These are phyloP conservation scores for Diaporthe amygdali DNA, from an alignment of 2,329 filamentous ascomycete genomes.

Conservation along the genomic window DNA sequence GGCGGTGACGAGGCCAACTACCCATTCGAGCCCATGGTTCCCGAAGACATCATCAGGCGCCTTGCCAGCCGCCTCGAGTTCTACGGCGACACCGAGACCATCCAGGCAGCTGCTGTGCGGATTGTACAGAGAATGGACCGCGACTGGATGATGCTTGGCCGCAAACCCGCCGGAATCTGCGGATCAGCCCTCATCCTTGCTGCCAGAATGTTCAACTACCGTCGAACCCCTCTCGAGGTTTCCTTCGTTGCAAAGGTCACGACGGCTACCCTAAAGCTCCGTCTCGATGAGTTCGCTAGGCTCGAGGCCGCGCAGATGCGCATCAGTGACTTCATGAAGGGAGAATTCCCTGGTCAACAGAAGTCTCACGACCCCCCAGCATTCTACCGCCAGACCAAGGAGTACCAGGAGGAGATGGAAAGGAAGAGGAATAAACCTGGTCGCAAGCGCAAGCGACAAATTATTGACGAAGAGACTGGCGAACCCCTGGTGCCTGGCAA, in stretches of 20 bases:
- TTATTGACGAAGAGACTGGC: constrained; percentile 33
- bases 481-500: constrained; percentile 34
- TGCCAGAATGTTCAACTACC: constrained; percentile 97
- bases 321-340: constrained; percentile 71
- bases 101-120: constrained; percentile 85
- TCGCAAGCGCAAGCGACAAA: constrained; percentile 51
- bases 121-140: constrained; percentile 92
- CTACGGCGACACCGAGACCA: constrained; percentile 77
- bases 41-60: constrained; percentile 88
- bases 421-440: constrained; percentile 44
- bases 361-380: constrained; percentile 86
- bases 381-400: constrained; percentile 70
- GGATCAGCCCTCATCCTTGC: constrained; percentile 94
- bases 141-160: constrained; percentile 97
- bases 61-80: constrained; percentile 95
- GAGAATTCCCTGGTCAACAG: constrained; percentile 38
- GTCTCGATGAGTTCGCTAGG: constrained; percentile 87
- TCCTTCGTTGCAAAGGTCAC: constrained; percentile 99
- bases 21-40: constrained; percentile 71
- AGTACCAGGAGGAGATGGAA: constrained; percentile 60
- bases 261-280: constrained; percentile 89
- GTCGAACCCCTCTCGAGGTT: constrained; percentile 88
- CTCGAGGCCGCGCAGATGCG: constrained; percentile 86
- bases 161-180: constrained; percentile 90
- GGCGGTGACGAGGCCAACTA: constrained; percentile 45